Percentiles rank a stretch among this genome's conserved stretches.
Evolutionary conservation across 2,329 filamentous ascomycete genomes (phyloP).

Genomic region (Aspergillus clavatus): DNA sequence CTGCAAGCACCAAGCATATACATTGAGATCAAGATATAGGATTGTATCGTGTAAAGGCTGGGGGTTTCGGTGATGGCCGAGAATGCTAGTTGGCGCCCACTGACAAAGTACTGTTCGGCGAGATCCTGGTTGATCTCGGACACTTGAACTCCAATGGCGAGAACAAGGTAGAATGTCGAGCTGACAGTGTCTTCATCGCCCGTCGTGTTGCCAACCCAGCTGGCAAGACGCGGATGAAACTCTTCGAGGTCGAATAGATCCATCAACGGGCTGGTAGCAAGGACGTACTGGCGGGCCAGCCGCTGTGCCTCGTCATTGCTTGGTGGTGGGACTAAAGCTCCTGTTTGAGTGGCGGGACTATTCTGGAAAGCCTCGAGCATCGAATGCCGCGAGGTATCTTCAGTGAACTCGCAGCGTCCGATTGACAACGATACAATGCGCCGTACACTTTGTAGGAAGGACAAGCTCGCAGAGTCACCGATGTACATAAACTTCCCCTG

Average conservation of each 20-base stretch:
- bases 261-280: conserved; percentile 46
- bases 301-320: conserved; percentile 37
- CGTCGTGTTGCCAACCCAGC: conserved; percentile 35
- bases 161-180: conserved; percentile 49
- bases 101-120: conserved; percentile 46
- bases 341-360: conserved; percentile 24
- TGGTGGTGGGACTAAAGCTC: conserved; percentile 29
- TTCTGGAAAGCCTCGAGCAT: conserved; percentile 40
- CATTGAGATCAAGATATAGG: conserved; percentile 48
- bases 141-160: conserved; percentile 47
- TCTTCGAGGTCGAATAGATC: conserved; percentile 47
- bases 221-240: conserved; percentile 35
- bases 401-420: conserved; percentile 39
- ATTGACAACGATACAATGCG: conserved; percentile 46
- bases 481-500: conserved; percentile 53
- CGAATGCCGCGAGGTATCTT: conserved; percentile 38
- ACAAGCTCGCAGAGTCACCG: conserved; percentile 50
- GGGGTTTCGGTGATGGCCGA: conserved; percentile 47
- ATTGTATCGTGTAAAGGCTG: conserved; percentile 49
- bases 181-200: conserved; percentile 40
- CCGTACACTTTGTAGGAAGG: conserved; percentile 50
- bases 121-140: conserved; percentile 36
- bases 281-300: conserved; percentile 41
- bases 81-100: conserved; percentile 43
- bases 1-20: conserved; percentile 50